Conservation (phyloP, 1,139 yeast species). For the Taphrina flavorubra region DNA sequence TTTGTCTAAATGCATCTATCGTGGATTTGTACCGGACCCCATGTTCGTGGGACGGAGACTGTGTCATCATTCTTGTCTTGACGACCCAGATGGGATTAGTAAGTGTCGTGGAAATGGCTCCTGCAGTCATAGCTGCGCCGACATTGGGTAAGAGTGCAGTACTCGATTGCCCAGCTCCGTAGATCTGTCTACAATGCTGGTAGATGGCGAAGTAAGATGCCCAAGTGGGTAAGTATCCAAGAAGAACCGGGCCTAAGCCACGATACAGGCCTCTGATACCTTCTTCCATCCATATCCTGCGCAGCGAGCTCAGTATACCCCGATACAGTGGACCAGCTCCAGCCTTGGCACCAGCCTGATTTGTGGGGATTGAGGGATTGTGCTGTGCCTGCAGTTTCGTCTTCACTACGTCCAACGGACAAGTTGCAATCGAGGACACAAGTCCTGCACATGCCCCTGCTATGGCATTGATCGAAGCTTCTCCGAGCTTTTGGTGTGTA, state of each 20-base stretch:
- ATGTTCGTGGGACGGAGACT: slow-evolving; percentile 38
- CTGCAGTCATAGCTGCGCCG: slow-evolving; percentile 85
- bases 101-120: slow-evolving; percentile 79
- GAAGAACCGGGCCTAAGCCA: slow-evolving; percentile 85
- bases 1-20: slow-evolving; percentile 77
- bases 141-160: slow-evolving; percentile 59
- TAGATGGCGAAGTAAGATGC: slow-evolving; percentile 91
- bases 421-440: slow-evolving; percentile 84
- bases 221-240: slow-evolving; percentile 98
- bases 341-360: not conserved
- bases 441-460: slow-evolving; percentile 94
- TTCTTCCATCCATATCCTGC: slow-evolving; percentile 62
- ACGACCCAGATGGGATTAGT: slow-evolving; percentile 99
- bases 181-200: slow-evolving; percentile 68
- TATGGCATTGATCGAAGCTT: slow-evolving; percentile 56
- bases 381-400: slow-evolving; percentile 89
- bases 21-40: slow-evolving; percentile 70
- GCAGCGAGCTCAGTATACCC: slow-evolving; percentile 60
- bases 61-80: slow-evolving; percentile 90
- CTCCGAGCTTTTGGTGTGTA: slow-evolving; percentile 28
- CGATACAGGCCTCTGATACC: slow-evolving; percentile 83
- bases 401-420: slow-evolving; percentile 93
- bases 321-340: slow-evolving; percentile 53
- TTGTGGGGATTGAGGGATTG: slow-evolving; percentile 14
- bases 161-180: slow-evolving; percentile 37